Conservation (phyloP, 2,329 filamentous ascomycete species). For the Aureobasidium namibiae region DNA sequence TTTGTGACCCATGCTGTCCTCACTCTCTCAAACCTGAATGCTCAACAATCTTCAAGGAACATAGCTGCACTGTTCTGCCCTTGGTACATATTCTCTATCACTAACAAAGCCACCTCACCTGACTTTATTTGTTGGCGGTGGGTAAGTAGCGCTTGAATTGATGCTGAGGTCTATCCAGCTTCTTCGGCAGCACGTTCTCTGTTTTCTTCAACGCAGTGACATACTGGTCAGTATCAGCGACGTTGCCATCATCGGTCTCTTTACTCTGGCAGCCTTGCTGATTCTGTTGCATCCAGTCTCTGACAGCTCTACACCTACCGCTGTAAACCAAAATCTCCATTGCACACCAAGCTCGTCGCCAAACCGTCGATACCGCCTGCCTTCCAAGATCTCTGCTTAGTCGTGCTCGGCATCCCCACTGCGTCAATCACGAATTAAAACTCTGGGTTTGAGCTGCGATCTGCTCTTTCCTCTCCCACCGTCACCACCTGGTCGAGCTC, state of each 20-base stretch:
- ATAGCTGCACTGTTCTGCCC: too few relatives aligned
- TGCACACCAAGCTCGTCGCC: background rate
- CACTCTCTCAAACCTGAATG: too few relatives aligned
- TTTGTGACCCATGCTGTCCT: too few relatives aligned
- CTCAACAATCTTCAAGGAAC: too few relatives aligned
- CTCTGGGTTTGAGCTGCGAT: background rate
- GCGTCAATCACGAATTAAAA: background rate
- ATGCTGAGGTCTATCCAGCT: background rate
- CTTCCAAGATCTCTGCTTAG: background rate
- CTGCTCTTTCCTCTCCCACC: background rate
- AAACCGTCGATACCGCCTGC: background rate
- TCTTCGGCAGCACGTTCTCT: background rate
- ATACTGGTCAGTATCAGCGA: background rate
- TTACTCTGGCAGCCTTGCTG: too few relatives aligned
- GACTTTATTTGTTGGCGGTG: background rate
- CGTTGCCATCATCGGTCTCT: background rate
- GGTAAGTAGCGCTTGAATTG: background rate
- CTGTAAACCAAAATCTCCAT: too few relatives aligned
- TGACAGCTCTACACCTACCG: too few relatives aligned
- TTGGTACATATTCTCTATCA: too few relatives aligned
- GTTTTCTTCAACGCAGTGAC: too few relatives aligned
- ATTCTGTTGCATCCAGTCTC: too few relatives aligned
- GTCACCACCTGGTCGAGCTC: background rate
- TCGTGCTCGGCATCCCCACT: background rate
- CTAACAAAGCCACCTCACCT: background rate